These are phyloP conservation scores for Parietichytrium sp. DNA, from an alignment of 108 stramenopile species.

Conservation along the genomic window DNA sequence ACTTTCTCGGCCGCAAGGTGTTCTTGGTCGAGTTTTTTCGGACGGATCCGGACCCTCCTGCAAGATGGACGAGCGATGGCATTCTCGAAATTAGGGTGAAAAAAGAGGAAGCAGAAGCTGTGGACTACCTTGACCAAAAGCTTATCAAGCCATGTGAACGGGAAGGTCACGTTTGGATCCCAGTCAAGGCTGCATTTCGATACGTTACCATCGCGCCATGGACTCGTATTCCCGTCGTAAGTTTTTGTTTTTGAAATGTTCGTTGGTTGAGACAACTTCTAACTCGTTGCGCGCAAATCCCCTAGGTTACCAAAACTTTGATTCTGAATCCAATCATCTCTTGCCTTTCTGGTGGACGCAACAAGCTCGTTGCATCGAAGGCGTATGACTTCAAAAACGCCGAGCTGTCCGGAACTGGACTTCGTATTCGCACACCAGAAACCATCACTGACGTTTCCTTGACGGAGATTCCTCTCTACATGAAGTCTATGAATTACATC, in stretches of 20 bases:
- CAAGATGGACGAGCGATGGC: neutral
- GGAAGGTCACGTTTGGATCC: conserved; percentile 29
- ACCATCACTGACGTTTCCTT: conserved; percentile 33
- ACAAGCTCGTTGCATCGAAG: conserved; percentile 46
- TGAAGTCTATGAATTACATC: conserved; percentile 36
- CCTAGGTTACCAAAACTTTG: neutral
- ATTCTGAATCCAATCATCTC: conserved; percentile 37
- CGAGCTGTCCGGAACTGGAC: conserved; percentile 31
- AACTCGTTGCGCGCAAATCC: neutral
- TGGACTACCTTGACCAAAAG: neutral
- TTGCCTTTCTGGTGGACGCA: conserved; percentile 46
- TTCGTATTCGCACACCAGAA: conserved; percentile 27
- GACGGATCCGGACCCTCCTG: conserved; percentile 38
- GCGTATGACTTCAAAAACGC: conserved; percentile 43
- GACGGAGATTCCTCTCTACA: conserved; percentile 39
- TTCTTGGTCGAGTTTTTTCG: conserved; percentile 42
- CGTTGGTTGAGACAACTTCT: neutral
- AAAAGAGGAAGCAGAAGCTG: neutral
- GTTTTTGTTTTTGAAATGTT: neutral
- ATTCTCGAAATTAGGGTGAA: neutral
- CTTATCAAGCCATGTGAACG: neutral
- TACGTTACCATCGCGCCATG: conserved; percentile 50
- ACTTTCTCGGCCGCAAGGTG: neutral
- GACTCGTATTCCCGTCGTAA: conserved; percentile 41
- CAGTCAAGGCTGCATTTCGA: conserved; percentile 41